Conservation (phyloP, 2,329 filamentous ascomycete species). For the Metarhizium guizhouense region DNA sequence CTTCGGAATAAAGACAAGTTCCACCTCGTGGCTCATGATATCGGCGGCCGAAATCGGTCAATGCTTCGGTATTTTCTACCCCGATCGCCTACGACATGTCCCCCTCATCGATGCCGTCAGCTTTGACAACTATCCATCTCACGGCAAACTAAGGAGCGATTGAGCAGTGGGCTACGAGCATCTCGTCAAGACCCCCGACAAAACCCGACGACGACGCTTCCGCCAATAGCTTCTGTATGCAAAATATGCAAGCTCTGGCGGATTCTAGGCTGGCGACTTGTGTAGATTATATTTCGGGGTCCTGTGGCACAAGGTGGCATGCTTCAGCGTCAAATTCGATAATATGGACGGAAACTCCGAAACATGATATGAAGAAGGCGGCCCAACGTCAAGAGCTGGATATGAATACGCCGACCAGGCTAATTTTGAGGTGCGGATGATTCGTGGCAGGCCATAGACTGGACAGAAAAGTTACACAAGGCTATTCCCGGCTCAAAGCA, state of each 20-base stretch:
- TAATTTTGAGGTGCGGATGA: conserved; percentile 23
- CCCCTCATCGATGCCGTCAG: background rate
- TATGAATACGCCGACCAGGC: background rate
- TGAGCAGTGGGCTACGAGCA: background rate
- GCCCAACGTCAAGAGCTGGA: too few relatives aligned
- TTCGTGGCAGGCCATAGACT: conserved; percentile 20
- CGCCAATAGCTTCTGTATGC: background rate
- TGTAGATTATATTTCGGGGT: background rate
- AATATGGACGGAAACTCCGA: background rate
- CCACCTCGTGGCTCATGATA: background rate
- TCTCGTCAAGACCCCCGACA: background rate
- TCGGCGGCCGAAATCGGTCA: background rate
- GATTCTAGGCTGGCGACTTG: too few relatives aligned
- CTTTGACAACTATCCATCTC: background rate
- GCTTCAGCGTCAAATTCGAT: background rate
- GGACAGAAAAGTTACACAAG: conserved; percentile 20
- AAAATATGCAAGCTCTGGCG: too few relatives aligned
- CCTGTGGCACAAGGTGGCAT: background rate
- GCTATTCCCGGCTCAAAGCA: conserved; percentile 19
- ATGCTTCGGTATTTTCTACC: background rate
- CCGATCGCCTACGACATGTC: background rate
- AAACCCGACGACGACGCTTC: background rate
- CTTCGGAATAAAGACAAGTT: background rate
- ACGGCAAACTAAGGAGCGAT: background rate
- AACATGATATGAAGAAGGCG: background rate